Conservation (phyloP, 345 rosid species). For the Jatropha curcas region DNA sequence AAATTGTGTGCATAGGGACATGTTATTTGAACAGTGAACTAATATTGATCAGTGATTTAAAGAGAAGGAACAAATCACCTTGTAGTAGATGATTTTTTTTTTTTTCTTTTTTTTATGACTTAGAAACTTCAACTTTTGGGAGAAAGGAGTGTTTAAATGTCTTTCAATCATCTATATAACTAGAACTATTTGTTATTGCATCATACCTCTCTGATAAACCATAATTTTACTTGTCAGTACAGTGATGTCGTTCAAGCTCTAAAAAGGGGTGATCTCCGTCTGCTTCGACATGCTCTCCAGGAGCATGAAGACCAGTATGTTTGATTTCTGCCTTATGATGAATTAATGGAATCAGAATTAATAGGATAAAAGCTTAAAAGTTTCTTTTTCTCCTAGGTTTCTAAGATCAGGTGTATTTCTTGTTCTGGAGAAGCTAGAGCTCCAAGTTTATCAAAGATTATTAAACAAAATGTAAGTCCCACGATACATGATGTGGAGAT, state of each 20-base stretch:
- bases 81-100: not conserved
- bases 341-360: not conserved
- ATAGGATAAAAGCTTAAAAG: not conserved
- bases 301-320: slow-evolving; percentile 83
- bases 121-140: not conserved
- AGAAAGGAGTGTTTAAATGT: not conserved
- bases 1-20: not conserved
- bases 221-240: slow-evolving; percentile 52
- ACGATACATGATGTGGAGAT: not conserved
- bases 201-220: slow-evolving; percentile 13
- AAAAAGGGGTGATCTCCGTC: slow-evolving; percentile 81
- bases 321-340: slow-evolving; percentile 10
- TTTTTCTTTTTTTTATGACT: too few species aligned
- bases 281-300: slow-evolving; percentile 81
- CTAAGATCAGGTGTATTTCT: slow-evolving; percentile 95
- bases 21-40: too few species aligned
- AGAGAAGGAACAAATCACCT: not conserved
- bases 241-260: slow-evolving; percentile 67
- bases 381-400: slow-evolving; percentile 44
- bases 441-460: slow-evolving; percentile 93
- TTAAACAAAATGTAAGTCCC: slow-evolving; percentile 81
- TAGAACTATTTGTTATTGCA: not conserved
- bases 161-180: not conserved
- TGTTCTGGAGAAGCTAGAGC: slow-evolving; percentile 95
- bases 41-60: not conserved